phyloP scores from a whole-genome alignment of 345 rosid species.

The Eucalyptus globulus region DNA sequence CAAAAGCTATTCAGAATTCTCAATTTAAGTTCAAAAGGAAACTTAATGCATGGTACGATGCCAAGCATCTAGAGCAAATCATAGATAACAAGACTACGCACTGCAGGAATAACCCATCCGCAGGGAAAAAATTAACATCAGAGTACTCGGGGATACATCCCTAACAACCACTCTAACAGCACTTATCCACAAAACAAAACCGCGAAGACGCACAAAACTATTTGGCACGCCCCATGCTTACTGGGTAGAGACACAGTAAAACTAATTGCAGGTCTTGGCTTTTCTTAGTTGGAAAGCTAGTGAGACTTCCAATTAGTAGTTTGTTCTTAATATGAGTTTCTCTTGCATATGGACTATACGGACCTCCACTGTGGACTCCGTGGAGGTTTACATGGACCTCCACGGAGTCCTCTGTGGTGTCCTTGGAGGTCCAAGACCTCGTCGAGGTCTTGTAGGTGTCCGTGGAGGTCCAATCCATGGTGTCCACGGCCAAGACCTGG shows the following conservation, averaged over 20 bases:
- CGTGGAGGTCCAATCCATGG: too few relatives aligned
- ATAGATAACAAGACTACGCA: not conserved
- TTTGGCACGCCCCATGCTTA: not conserved
- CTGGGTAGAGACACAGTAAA: not conserved
- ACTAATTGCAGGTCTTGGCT: not conserved
- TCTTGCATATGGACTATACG: not conserved
- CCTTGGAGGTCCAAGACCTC: too few relatives aligned
- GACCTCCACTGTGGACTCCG: too few relatives aligned
- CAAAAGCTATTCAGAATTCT: not conserved
- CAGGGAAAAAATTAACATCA: not conserved
- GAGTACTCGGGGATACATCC: not conserved
- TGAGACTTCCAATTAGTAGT: not conserved
- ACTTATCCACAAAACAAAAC: not conserved
- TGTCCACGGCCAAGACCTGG: too few relatives aligned
- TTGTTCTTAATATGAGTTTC: not conserved
- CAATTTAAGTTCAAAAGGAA: not conserved
- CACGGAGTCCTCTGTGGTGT: too few relatives aligned
- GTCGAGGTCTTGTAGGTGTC: too few relatives aligned
- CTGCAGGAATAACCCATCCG: not conserved
- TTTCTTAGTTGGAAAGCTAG: not conserved
- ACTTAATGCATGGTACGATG: not conserved
- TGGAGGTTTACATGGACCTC: too few relatives aligned
- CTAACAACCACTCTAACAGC: not conserved
- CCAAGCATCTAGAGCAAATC: not conserved
- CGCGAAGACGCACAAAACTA: not conserved